Base-by-base conservation (phyloP, 306 rosid species). In the Macrotyloma uniflorum region DNA sequence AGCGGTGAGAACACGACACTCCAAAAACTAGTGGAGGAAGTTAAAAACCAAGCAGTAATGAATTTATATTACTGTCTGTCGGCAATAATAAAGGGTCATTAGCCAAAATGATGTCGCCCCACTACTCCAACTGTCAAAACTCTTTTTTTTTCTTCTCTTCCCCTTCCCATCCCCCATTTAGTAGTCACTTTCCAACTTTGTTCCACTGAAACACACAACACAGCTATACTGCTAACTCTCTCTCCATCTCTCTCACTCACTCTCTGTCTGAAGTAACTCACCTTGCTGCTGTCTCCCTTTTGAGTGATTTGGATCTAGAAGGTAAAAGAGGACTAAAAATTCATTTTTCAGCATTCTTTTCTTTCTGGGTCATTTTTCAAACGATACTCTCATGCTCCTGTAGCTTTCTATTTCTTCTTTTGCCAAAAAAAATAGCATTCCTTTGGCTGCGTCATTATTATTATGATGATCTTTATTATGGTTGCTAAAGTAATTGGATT, bases 91-190 rank as follows among this genome's bases (percentile, higher is more conserved):
- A 53, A 15, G 79, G 22, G 42, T 70, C 46, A 77, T 43, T 28
- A 22, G 16, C 5, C 72, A 43, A 8, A 24, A 22, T 3, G 12
- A 53, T 51, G 40, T 6, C 51, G 9, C 75, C 61, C 87, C 75
- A 18, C 79, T 64, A 81, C 74, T 69, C 61, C 87, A 79, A 18
- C 79, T 79, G 87, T 74, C 74, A 74, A 68, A 74, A 53, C 23
- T 24, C 80, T 14, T 36, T 5, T 59, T 1, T 46, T 15, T 15
- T 16, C 26, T 51, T 54, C 74, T 46, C 6, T 79, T 50, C 62
- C 23, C 26, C 18, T 6, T 19, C 33, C 30, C 14, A 23, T 6
- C 5, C 50, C 50, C 14, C 24, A n/a, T 63, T 16, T 18, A 64
- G n/a, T 30, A 32, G 14, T 35, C 65, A 66, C 83, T 58, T 67